Base-by-base conservation (phyloP, 306 rosid species). In the Dalbergia cultrata region DNA sequence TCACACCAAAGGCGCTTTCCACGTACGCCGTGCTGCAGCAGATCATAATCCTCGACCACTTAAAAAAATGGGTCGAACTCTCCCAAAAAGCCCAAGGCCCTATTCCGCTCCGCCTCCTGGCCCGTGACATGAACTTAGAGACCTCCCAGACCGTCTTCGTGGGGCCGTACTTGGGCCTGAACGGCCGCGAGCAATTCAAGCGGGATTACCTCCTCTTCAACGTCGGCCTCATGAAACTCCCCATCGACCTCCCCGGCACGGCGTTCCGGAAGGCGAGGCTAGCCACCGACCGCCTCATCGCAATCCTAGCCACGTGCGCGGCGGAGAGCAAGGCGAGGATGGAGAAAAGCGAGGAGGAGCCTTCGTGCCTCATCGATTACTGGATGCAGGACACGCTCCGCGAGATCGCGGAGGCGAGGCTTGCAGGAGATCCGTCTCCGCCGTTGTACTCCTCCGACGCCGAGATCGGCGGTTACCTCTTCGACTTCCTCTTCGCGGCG, bases 401-500 rank as follows among this genome's bases (percentile, higher is more conserved):
- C 21, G 97, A 93, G 72, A 76, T 83, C 1, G 50, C 68, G 1
- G 87, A 78, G 4, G 76, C 82, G 0, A 83, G 53, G 1, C 22
- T 21, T 0, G 64, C 86, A 64, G 89, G 88, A 2, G 73, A 21
- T 0, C 6, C 85, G 0, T 37, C 77, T 22, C 74, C 66, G 68
- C 88, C 92, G 5, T 83, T 82, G 21, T 62, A 62, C 77, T 59
- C 88, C 64, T 72, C 79, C 12, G 72, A 93, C 75, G 33, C 50
- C 26, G 90, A 95, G 70, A 83, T 95, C 13, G 99, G 97, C 0
- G 87, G 91, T 0, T 88, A 90, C 70, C 86, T 95, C 7, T 95
- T 95, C 8, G 99, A 95, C 45, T 95, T 95, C 53, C 97, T 95
- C 62, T 95, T 93, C 44, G 99, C 98, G 0, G 87, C 99, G 1